Conservation (phyloP, 805 yeast genomes). For the Komagataella phaffii region DNA sequence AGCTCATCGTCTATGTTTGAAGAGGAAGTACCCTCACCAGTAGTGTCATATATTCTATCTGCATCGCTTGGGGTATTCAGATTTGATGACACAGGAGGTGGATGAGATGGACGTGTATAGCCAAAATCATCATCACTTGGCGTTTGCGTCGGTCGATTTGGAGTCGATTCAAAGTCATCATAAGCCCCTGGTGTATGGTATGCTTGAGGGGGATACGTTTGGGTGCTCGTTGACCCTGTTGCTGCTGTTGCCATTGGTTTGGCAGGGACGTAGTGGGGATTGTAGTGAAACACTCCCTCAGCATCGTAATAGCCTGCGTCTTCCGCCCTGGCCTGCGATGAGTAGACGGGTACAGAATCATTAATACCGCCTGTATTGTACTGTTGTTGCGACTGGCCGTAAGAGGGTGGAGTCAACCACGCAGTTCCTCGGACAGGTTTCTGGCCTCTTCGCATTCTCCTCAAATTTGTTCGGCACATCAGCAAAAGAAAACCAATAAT, state of each 20-base stretch:
- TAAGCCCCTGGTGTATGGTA: neutral
- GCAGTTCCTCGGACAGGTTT: conserved; percentile 63
- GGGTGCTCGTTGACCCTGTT: neutral
- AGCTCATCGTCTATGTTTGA: neutral
- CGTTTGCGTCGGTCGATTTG: neutral
- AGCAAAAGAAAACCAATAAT: conserved; percentile 31
- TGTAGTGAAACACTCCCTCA: conserved; percentile 30
- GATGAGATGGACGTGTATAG: neutral
- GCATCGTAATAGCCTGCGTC: conserved; percentile 73
- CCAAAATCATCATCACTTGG: neutral
- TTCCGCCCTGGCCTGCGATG: conserved; percentile 47
- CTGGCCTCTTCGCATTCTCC: conserved; percentile 36
- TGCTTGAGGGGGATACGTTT: neutral
- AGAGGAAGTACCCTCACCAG: neutral
- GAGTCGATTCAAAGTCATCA: neutral
- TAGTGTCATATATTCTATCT: neutral
- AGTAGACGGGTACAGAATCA: conserved; percentile 51
- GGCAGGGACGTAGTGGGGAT: neutral
- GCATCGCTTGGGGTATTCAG: neutral
- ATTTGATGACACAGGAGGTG: neutral
- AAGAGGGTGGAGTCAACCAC: conserved; percentile 82
- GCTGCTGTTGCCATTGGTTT: neutral
- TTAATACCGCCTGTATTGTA: conserved; percentile 21
- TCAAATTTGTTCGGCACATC: conserved; percentile 41
- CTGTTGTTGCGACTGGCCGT: conserved; percentile 50